These are phyloP conservation scores for Neurospora intermedia DNA, from an alignment of 495 filamentous ascomycete species.

Conservation along the genomic window DNA sequence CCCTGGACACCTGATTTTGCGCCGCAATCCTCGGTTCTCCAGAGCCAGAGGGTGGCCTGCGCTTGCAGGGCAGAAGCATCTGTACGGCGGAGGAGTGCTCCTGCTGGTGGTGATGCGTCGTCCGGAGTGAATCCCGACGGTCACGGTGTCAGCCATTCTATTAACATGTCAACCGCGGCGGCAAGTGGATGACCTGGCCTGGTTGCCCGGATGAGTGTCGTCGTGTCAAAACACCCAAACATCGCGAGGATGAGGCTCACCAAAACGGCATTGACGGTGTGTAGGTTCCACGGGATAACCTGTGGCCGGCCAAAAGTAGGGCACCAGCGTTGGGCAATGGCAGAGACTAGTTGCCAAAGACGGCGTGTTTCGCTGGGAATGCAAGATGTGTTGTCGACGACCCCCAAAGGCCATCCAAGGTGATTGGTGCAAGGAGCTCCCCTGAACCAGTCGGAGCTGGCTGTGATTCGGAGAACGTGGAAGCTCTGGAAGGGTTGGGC, in stretches of 20 bases:
- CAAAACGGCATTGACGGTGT: background rate
- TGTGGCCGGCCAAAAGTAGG: slow-evolving; percentile 4
- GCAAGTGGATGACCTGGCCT: background rate
- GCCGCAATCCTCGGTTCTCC: background rate
- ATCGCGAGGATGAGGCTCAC: background rate
- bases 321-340: slow-evolving; percentile 19
- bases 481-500: slow-evolving; percentile 3
- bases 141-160: background rate
- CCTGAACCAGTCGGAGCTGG: slow-evolving; percentile 7
- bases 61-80: background rate
- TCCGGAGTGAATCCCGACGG: background rate
- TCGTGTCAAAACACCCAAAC: background rate
- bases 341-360: slow-evolving; percentile 2
- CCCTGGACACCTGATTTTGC: background rate
- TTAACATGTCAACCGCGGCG: background rate
- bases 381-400: slow-evolving; percentile 14
- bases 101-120: background rate
- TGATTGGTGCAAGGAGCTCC: slow-evolving; percentile 20
- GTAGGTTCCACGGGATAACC: background rate
- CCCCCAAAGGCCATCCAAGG: slow-evolving; percentile 6
- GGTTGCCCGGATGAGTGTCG: background rate
- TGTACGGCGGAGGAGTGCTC: background rate
- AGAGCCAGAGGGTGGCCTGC: background rate
- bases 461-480: slow-evolving; percentile 10
- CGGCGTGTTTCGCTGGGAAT: background rate